Evolutionary conservation across 1,284 basidiomycete genomes (phyloP), one percentile per base, ranked within the genome.

Genomic region (Trichosporon coremiiforme): DNA sequence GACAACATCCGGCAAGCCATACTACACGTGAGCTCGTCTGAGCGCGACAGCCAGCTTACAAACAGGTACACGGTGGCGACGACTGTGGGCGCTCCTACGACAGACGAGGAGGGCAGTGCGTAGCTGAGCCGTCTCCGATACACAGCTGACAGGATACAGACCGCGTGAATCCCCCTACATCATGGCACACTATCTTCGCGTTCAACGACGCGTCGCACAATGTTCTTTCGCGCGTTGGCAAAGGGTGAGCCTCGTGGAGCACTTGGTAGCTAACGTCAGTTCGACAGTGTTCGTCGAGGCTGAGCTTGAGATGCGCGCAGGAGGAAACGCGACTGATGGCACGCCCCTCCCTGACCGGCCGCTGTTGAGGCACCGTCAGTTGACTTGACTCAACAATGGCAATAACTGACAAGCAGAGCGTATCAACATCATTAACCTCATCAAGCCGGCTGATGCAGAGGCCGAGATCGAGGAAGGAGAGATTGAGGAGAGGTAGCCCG

Each of bases 231-330:
- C 70, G 68, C 9, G 66, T 79, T 12, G 77, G 78, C 38, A 82
- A 82, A 66, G 80, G 80, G 80, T 80, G 67, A 38, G 79, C 47
- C 15, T 13, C n/a, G 13, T 15, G 17, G 2, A 45, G 17, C 20
- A 8, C 33, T 3, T 33, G 5, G 35, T 12, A 62, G 29, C 41
- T 55, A 36, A 47, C 25, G 0, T 29, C 68, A 80, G 80, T 8
- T 78, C 78, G 2, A 77, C 78, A 4, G 78, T 82, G 33, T 81
- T 76, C 69, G 78, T 82, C 53, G 81, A 82, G 73, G 81, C 81
- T 1, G 78, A 82, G 25, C 70, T 82, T 17, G 79, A 80, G 66
- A 81, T 81, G 80, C 69, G 78, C 13, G 72, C 75, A 17, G 66
- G 68, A 35, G 72, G 74, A 2, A 53, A 69, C 6, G 74, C 68